These are phyloP conservation scores for Sclerotinia nivalis DNA, from an alignment of 2,329 filamentous ascomycete genomes.

Conservation along the genomic window DNA sequence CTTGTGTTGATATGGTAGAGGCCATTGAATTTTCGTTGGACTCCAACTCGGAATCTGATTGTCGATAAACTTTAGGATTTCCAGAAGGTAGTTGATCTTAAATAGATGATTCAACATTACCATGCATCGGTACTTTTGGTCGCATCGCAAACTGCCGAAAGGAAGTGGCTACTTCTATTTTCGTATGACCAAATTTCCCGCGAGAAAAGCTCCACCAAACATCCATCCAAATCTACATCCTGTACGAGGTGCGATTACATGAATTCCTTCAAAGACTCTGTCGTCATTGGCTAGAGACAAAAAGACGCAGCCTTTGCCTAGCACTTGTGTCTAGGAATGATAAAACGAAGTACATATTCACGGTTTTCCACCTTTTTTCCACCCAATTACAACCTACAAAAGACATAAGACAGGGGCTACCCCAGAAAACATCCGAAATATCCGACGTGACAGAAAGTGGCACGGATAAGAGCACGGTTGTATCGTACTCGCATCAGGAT, in stretches of 20 bases:
- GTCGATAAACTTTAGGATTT: neutral
- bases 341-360: neutral
- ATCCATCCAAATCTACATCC: neutral
- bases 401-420: neutral
- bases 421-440: neutral
- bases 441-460: neutral
- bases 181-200: neutral
- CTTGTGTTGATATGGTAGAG: neutral
- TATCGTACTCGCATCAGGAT: constrained; percentile 5
- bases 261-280: neutral
- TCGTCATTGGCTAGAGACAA: neutral
- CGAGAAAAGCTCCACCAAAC: neutral
- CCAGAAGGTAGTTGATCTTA: neutral
- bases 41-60: neutral
- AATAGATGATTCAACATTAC: neutral
- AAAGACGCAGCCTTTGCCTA: neutral
- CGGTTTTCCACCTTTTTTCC: neutral
- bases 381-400: neutral
- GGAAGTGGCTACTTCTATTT: neutral
- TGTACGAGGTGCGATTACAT: neutral
- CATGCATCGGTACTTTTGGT: neutral
- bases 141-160: neutral
- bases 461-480: neutral
- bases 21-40: neutral
- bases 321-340: neutral